A percentile compares a stretch with the other conserved stretches of the same genome.
phyloP scores from a whole-genome alignment of 1,139 yeast genomes.

The Sugiyamaella novakii region DNA sequence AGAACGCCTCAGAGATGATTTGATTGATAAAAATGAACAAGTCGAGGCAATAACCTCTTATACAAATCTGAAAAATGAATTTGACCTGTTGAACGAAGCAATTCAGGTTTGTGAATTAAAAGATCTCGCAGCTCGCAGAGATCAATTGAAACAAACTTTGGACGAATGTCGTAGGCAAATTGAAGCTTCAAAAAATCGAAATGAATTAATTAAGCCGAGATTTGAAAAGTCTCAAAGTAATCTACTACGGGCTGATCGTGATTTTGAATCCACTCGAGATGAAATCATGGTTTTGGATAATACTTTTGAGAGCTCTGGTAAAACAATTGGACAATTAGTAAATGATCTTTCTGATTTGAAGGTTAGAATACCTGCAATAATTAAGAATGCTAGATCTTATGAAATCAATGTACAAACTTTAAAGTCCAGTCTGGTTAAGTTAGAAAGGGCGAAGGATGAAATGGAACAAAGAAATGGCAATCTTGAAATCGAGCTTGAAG shows the following conservation, averaged over 20 bases:
- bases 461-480: conserved; percentile 36
- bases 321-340: neutral
- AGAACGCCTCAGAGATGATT: neutral
- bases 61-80: conserved; percentile 50
- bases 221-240: conserved; percentile 5
- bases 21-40: conserved; percentile 10
- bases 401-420: conserved; percentile 5
- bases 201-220: conserved; percentile 11
- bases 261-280: neutral
- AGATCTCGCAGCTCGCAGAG: conserved; percentile 16
- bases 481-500: conserved; percentile 38
- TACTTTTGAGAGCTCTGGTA: neutral
- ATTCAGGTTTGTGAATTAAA: conserved; percentile 19
- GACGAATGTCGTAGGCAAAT: conserved; percentile 13
- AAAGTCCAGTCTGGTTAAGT: neutral
- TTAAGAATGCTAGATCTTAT: conserved; percentile 16
- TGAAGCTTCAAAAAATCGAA: conserved; percentile 7
- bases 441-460: conserved; percentile 7
- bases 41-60: conserved; percentile 43
- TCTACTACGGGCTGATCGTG: neutral
- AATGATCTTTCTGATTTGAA: neutral
- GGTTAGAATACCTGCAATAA: conserved; percentile 6
- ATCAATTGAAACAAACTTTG: conserved; percentile 5
- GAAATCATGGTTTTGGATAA: neutral
- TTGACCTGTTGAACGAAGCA: conserved; percentile 44